A percentile compares a stretch with the other conserved stretches of the same genome.
Conservation (phyloP, 805 yeast species). For the Scheffersomyces amazonensis region DNA sequence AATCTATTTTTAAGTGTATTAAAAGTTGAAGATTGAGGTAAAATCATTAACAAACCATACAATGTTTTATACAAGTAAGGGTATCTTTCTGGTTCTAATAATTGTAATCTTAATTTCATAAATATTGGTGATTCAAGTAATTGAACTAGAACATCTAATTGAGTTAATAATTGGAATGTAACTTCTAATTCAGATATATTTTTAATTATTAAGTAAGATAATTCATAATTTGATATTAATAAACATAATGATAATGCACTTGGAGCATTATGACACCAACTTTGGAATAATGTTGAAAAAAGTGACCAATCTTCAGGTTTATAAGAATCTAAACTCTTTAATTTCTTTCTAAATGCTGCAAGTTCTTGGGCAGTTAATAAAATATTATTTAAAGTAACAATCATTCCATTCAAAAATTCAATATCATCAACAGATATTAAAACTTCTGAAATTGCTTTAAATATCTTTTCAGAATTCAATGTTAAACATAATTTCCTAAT, state of each 20-base stretch:
- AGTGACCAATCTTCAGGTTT: conserved; percentile 61
- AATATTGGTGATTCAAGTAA: conserved; percentile 90
- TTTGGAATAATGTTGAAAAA: conserved; percentile 73
- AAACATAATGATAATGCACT: conserved; percentile 84
- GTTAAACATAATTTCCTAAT: conserved; percentile 80
- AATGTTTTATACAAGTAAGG: conserved; percentile 83
- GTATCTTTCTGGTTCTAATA: conserved; percentile 81
- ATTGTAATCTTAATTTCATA: conserved; percentile 78
- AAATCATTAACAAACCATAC: conserved; percentile 87
- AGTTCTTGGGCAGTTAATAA: conserved; percentile 85
- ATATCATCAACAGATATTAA: conserved; percentile 51
- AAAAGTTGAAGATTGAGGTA: conserved; percentile 93
- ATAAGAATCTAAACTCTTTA: conserved; percentile 51
- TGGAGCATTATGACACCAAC: conserved; percentile 92
- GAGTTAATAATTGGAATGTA: conserved; percentile 74
- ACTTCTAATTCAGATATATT: conserved; percentile 81
- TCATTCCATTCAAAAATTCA: conserved; percentile 73
- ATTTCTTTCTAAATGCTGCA: conserved; percentile 60
- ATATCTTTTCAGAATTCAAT: conserved; percentile 78
- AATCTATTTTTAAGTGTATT: conserved; percentile 76
- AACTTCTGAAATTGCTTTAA: conserved; percentile 74
- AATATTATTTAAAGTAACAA: conserved; percentile 84
- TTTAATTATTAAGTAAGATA: conserved; percentile 79
- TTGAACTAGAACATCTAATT: conserved; percentile 86
- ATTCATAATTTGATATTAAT: conserved; percentile 81